Conservation (phyloP, 352 stramenopile genomes). For the Phytophthora multivora region DNA sequence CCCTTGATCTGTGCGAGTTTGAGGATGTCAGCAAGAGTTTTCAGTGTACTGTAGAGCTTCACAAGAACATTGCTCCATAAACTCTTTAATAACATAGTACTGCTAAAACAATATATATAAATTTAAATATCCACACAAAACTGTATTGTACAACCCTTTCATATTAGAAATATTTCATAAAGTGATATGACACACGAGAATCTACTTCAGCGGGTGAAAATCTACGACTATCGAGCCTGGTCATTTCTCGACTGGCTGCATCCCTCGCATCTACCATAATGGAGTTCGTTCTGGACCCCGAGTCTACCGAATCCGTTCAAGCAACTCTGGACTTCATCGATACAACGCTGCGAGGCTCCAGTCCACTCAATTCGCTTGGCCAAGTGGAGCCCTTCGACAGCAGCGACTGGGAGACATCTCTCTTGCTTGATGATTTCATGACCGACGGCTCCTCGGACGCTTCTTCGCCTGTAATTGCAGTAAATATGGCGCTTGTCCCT, state of each 20-base stretch:
- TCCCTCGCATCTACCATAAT: background rate
- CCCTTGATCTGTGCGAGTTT: too few species aligned
- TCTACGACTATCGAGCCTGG: background rate
- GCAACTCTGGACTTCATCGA: slow-evolving; percentile 26
- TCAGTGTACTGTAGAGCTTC: background rate
- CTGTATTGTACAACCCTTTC: too few species aligned
- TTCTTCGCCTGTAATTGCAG: slow-evolving; percentile 4
- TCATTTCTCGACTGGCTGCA: slow-evolving; percentile 7
- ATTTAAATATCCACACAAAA: too few species aligned
- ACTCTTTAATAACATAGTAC: background rate
- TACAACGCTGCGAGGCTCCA: slow-evolving; percentile 9
- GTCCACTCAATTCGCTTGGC: background rate
- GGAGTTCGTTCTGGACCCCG: slow-evolving; percentile 16
- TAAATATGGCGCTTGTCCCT: background rate
- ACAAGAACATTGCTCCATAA: background rate
- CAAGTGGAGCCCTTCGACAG: background rate
- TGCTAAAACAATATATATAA: background rate
- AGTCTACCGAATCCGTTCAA: slow-evolving; percentile 25
- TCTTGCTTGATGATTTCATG: slow-evolving; percentile 11
- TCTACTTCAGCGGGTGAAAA: background rate
- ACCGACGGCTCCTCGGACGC: slow-evolving; percentile 11
- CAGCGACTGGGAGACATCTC: slow-evolving; percentile 14
- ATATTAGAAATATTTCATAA: background rate
- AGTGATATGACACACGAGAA: background rate
- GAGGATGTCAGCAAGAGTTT: background rate